Evolutionary conservation across 1,139 yeast species (phyloP).

Genomic region (Blastobotrys malaysiensis): DNA sequence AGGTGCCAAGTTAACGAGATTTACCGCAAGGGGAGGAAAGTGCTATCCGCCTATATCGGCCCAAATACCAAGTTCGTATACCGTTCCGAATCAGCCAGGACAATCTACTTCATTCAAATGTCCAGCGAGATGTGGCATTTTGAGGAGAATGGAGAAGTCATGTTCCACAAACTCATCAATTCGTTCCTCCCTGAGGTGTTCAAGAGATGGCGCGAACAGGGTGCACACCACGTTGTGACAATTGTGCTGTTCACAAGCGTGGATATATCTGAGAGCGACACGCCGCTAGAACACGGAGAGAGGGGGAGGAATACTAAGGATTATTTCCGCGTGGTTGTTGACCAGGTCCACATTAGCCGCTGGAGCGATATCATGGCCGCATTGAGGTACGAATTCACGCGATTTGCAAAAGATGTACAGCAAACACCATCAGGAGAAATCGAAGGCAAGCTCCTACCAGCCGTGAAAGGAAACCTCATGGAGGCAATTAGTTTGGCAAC

Average conservation of each 20-base stretch:
- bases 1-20: conserved; percentile 63
- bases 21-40: conserved; percentile 59
- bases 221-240: conserved; percentile 86
- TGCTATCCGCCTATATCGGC: conserved; percentile 57
- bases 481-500: conserved; percentile 86
- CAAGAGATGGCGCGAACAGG: conserved; percentile 78
- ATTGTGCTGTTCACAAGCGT: conserved; percentile 84
- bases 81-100: conserved; percentile 83
- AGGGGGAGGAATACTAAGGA: conserved; percentile 64
- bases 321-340: conserved; percentile 89
- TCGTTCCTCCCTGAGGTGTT: conserved; percentile 86
- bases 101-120: conserved; percentile 78
- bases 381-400: conserved; percentile 76
- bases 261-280: conserved; percentile 44
- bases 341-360: conserved; percentile 73
- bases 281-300: conserved; percentile 53
- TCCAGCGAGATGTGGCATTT: conserved; percentile 98
- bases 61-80: conserved; percentile 73
- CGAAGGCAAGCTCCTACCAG: conserved; percentile 54
- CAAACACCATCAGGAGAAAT: conserved; percentile 36
- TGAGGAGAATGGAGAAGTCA: conserved; percentile 91
- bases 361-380: conserved; percentile 94
- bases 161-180: conserved; percentile 88
- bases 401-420: conserved; percentile 70
- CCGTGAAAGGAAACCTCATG: conserved; percentile 81